Percentiles rank a stretch among this genome's conserved stretches.
Evolutionary conservation across 352 stramenopile genomes (phyloP).

Genomic region (Thraustochytrium striatum): DNA sequence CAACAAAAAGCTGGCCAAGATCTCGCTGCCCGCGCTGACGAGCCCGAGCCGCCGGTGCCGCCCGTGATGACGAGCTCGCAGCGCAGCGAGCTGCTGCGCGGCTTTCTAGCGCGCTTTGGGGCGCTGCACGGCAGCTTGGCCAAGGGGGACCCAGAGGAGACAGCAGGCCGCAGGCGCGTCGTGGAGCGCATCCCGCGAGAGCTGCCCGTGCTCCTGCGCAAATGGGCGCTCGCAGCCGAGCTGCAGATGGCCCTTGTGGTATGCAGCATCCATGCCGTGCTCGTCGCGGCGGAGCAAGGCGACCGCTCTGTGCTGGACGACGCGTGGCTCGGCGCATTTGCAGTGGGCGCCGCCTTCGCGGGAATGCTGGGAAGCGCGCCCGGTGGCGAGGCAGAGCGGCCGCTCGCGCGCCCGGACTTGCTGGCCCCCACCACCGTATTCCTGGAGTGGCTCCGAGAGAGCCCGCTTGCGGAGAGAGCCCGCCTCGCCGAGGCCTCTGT

Average conservation of each 20-base stretch:
- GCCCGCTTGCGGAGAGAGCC: neutral
- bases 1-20: neutral
- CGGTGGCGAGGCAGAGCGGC: neutral
- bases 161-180: neutral
- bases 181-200: neutral
- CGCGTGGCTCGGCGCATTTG: neutral
- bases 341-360: neutral
- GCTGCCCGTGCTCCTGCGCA: conserved; percentile 3
- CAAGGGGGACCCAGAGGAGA: neutral
- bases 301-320: neutral
- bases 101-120: conserved; percentile 24
- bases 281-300: neutral
- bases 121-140: neutral
- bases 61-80: neutral
- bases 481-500: neutral
- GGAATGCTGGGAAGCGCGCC: neutral
- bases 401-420: neutral
- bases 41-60: neutral
- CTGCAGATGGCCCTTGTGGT: conserved; percentile 10
- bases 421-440: conserved; percentile 10
- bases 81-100: neutral
- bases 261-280: neutral
- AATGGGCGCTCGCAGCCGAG: conserved; percentile 11
- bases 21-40: neutral
- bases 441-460: neutral